Evolutionary conservation across 345 rosid species (phyloP), one percentile per base, ranked within the genome.

Genomic region (Arabis alpina): DNA sequence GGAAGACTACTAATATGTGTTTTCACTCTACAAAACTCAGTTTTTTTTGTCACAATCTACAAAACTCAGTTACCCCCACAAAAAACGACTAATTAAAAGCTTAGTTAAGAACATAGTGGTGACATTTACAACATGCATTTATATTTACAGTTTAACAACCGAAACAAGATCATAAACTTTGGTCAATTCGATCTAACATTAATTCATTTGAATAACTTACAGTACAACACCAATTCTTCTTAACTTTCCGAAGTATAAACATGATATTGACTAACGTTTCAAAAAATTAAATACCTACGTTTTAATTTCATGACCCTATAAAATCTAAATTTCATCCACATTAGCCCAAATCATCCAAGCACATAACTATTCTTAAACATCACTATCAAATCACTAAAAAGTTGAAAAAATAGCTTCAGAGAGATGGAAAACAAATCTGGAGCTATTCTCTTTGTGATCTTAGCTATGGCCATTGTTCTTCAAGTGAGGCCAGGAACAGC

Each of bases 401-500:
- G 16, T 9, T 25, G 3, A 4, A 36, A 13, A 28, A 42, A 43
- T 9, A 57, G 16, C 19, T 2, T 19, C 2, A 13, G 23, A 62
- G 54, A 62, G 30, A 47, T 64, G 69, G 37, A 50, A 37, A 64
- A 4, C 57, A 50, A 49, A 2, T 50, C 69, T 16, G 9, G 47
- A 64, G 24, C 49, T 11, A 51, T 24, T 37, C 3, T 50, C 15
- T 16, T 4, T 23, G 23, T 36, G 47, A 34, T 51, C 12, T 4
- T 65, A 51, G 48, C 54, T 50, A 19, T 19, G 23, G 5, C 28
- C 41, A 34, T 53, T 53, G 51, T 50, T 37, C 37, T 66, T 40
- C 61, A 53, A 62, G 54, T 15, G 19, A 62, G 43, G 51, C 71
- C 60, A 66, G 40, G 61, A 10, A 24, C 4, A 44, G 47, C 73